Percentiles rank a stretch among this genome's conserved stretches.
These are phyloP conservation scores for Isatis lusitanica DNA, from an alignment of 441 rosid species.

Conservation along the genomic window DNA sequence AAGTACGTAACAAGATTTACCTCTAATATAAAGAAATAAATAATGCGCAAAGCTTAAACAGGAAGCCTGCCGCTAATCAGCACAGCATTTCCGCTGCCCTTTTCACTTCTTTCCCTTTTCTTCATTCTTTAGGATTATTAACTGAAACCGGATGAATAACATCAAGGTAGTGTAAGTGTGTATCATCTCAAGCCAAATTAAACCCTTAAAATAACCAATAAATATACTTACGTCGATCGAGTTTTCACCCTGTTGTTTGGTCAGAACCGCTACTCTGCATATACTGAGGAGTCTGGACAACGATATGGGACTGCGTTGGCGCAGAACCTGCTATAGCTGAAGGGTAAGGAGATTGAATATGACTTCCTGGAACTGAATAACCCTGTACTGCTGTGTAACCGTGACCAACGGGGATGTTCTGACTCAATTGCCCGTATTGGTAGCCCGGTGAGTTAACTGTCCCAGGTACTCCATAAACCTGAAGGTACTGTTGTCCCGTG, in stretches of 20 bases:
- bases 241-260: constrained; percentile 78
- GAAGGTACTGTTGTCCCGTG: constrained; percentile 83
- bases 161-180: not conserved
- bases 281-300: constrained; percentile 71
- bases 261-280: constrained; percentile 82
- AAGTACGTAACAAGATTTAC: constrained; percentile 40
- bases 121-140: constrained; percentile 22
- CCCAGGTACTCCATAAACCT: constrained; percentile 77
- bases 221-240: constrained; percentile 49
- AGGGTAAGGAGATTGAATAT: constrained; percentile 80
- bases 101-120: constrained; percentile 48
- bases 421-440: constrained; percentile 76
- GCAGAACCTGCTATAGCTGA: constrained; percentile 45
- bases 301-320: constrained; percentile 65
- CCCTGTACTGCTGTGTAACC: constrained; percentile 71
- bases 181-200: not conserved
- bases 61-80: constrained; percentile 70
- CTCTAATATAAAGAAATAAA: constrained; percentile 78
- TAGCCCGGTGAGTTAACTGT: constrained; percentile 55
- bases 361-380: constrained; percentile 78
- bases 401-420: constrained; percentile 63
- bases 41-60: constrained; percentile 81
- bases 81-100: constrained; percentile 78
- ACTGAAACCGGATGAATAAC: not conserved
- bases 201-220: not conserved